Conservation (phyloP, 768 basidiomycete species). For the Nevesoporus exiguus region DNA sequence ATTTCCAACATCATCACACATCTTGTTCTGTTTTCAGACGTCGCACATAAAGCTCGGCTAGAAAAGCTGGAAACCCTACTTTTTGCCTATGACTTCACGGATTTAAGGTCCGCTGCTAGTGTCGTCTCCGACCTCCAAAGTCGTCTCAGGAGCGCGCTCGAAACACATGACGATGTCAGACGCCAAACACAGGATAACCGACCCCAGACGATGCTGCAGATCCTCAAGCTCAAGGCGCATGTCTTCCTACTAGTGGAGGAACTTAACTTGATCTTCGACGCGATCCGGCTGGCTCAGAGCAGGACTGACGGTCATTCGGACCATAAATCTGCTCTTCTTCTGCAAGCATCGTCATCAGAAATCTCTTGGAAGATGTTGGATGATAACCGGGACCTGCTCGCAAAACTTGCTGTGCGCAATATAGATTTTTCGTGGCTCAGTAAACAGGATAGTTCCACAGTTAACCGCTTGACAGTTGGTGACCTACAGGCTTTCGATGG, state of each 20-base stretch:
- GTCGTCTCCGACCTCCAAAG: slow-evolving; percentile 72
- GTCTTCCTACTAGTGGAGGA: slow-evolving; percentile 71
- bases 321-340: slow-evolving; percentile 74
- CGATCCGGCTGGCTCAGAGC: slow-evolving; percentile 80
- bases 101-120: slow-evolving; percentile 63
- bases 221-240: slow-evolving; percentile 69
- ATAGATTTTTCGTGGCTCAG: slow-evolving; percentile 81
- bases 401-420: slow-evolving; percentile 80
- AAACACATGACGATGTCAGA: slow-evolving; percentile 44
- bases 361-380: slow-evolving; percentile 93
- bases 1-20: slow-evolving; percentile 86
- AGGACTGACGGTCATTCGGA: slow-evolving; percentile 62
- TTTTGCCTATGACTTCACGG: slow-evolving; percentile 86
- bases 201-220: slow-evolving; percentile 47
- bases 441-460: slow-evolving; percentile 83
- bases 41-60: slow-evolving; percentile 71
- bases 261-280: slow-evolving; percentile 81
- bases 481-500: slow-evolving; percentile 87
- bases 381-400: slow-evolving; percentile 63
- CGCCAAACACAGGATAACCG: slow-evolving; percentile 30
- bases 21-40: slow-evolving; percentile 86
- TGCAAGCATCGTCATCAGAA: slow-evolving; percentile 79
- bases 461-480: slow-evolving; percentile 69
- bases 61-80: slow-evolving; percentile 79
- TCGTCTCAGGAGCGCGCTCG: slow-evolving; percentile 61